Base-by-base conservation (phyloP, 2,329 filamentous ascomycete species). In the Penicillium frequentans region DNA sequence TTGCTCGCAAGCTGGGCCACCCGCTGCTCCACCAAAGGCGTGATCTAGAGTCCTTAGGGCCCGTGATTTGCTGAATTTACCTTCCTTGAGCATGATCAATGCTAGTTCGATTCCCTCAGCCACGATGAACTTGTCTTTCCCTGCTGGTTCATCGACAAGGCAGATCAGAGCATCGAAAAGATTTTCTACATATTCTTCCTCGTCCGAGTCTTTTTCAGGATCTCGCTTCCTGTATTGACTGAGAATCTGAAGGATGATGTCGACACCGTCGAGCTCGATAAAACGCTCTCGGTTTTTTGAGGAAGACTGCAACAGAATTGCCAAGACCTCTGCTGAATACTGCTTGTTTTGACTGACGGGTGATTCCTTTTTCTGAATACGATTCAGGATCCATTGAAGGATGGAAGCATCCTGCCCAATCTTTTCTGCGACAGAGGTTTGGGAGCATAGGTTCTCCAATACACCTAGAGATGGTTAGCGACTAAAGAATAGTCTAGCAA, bases 111-210 rank as follows among this genome's bases (percentile, higher is more conserved):
- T 84, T 37, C 95, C 95, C 77, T 99, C 95, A 1, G 91, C 92
- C 64, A 95, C 90, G 33, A 96, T 71, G 60, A 98, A 95, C 57
- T 90, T 91, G 10, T 77, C 69, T 73, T 97, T 97, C 6, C 93
- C 93, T 5, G 82, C 75, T 0, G 81, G 73, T 57, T 91, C 89
- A 65, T 96, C 90, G 0, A 88, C 89, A 1, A 96, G 77, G 64
- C 90, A 96, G 1, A 90, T 90, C 19, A 98, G 72, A 1, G 88
- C 86, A 69, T 96, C 93, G 72, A 99, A 99, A 0, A 97, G 71
- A 64, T 99, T 96, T 74, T 96, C 91, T 70, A 96, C 90, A 71
- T 90, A 97, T 76, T 99, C 95, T 70, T 96, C 93, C 73, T 98
- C 95, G 50, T 95, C 88, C 31, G 88, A 87, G 57, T 92, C 91